Base-by-base conservation (phyloP, 345 rosid genomes). In the Populus davidiana region DNA sequence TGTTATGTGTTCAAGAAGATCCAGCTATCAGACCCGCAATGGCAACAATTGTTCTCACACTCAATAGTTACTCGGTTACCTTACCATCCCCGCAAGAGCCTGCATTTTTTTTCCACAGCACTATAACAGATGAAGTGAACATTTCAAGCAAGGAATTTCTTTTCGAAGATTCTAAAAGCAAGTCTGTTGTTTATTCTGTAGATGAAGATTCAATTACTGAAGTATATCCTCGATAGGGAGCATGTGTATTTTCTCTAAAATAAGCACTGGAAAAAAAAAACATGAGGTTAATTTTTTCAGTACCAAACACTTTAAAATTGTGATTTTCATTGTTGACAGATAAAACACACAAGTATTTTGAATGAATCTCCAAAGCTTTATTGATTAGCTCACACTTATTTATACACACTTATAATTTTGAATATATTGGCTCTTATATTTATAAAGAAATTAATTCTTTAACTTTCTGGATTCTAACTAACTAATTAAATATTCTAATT, bases 1-100 rank as follows among this genome's bases (percentile, higher is more conserved):
- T 91, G 39, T 71, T 91, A 36, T 91, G 96, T 72, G 93, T 88
- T 56, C 92, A 91, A 67, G 88, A 86, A 85, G 89, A 91, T 75
- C 85, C 91, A 9, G 75, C 50, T 21, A 65, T 50, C 21, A 86
- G 87, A 69, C 94, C 91, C 1, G 77, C 90, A 69, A 83, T 89
- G 91, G 85, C 84, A 64, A 70, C 78, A 9, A 68, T 86, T 18
- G 87, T 87, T 66, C 85, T 89, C 9, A 82, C 83, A 88, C 85
- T 89, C 52, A 78, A 78, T 72, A 84, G 88, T 63, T 80, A 72
- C 80, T 82, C 86, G 33, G 79, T 87, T 27, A 74, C 85, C 62
- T 77, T 86, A 41, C 85, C 79, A 9, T 21, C 67, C 67, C 90
- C 92, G 38, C 67, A 75, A n/a, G 79, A 36, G 25, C 90, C 91